Base-by-base conservation (phyloP, 345 rosid species). In the Eucalyptus marginata region DNA sequence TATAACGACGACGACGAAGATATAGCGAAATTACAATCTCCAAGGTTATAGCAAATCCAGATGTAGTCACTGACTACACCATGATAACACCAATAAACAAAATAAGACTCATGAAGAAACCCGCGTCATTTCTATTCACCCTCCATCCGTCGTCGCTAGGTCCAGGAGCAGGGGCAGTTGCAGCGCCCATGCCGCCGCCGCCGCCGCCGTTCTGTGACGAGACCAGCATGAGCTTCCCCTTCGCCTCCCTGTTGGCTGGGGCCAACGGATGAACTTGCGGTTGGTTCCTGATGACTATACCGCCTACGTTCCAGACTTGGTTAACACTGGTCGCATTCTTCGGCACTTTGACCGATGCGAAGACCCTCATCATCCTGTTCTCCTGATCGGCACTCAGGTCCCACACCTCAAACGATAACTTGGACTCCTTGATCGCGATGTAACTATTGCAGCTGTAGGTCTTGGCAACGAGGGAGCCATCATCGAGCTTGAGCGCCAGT, bases 221-320 rank as follows among this genome's bases (percentile, higher is more conserved):
- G 44, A 24, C 89, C 89, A 95, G 86, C 86, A 15, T 64, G 89
- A 97, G 86, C 13, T 76, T 87, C 1, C 87, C 89, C 43, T 2
- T 89, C 3, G 97, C 17, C 0, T 29, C 81, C 90, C 91, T 44
- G 89, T 96, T 95, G 1, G 49, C 88, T 7, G 64, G 51, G 24
- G 3, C 3, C 29, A 89, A 40, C 0, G 89, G 92, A 86, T 97
- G 98, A n/a, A 86, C 86, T 18, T 24, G 50, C 9, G 93, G 94
- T n/a, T 86, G 18, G 90, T 64, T 18, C 16, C 86, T 59, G 91
- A 93, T 12, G 88, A 86, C 52, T 92, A 92, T 51, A 13, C 90
- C 90, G 10, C 98, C 99, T 3, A 96, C 93, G 89, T 97, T 98
- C 99, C 99, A 97, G 18, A 96, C 96, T 91, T 96, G 98, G 90